Evolutionary conservation across 352 stramenopile genomes (phyloP).

Genomic region (Phytophthora pinifolia): DNA sequence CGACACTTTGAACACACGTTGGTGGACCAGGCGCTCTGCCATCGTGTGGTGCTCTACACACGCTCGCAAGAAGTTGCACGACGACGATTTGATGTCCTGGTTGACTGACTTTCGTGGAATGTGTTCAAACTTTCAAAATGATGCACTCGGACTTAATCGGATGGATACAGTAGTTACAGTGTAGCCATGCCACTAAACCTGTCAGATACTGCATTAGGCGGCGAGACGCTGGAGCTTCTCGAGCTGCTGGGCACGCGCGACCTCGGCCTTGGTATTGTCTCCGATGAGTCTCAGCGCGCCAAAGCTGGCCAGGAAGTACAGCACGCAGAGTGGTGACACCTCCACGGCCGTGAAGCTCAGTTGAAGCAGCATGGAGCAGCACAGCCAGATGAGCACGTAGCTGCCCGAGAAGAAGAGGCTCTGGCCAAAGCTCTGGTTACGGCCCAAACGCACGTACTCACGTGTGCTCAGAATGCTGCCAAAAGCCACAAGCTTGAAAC

Average conservation of each 20-base stretch:
- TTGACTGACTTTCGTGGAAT: slow-evolving; percentile 11
- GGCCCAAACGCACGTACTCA: slow-evolving; percentile 36
- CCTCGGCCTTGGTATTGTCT: slow-evolving; percentile 54
- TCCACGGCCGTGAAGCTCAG: slow-evolving; percentile 38
- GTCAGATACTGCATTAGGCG: slow-evolving; percentile 1
- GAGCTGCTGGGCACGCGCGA: slow-evolving; percentile 49
- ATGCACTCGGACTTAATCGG: background rate
- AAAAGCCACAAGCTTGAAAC: slow-evolving; percentile 43
- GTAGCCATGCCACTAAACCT: background rate
- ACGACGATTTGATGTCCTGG: background rate
- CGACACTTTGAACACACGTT: slow-evolving; percentile 62
- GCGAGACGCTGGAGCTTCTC: slow-evolving; percentile 49
- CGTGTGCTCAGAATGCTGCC: slow-evolving; percentile 40
- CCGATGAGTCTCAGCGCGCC: slow-evolving; percentile 37
- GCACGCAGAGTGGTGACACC: slow-evolving; percentile 40
- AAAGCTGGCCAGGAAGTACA: slow-evolving; percentile 41
- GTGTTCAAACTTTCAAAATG: slow-evolving; percentile 24
- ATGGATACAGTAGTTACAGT: background rate
- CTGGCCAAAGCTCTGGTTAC: slow-evolving; percentile 12
- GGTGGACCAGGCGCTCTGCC: slow-evolving; percentile 26
- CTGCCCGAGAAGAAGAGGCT: slow-evolving; percentile 39
- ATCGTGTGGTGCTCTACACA: slow-evolving; percentile 16
- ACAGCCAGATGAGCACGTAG: slow-evolving; percentile 45
- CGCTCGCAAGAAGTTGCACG: slow-evolving; percentile 3
- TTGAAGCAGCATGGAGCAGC: slow-evolving; percentile 25